Conservation (phyloP, 169 alveolate species). For the Plasmodium gallinaceum region DNA sequence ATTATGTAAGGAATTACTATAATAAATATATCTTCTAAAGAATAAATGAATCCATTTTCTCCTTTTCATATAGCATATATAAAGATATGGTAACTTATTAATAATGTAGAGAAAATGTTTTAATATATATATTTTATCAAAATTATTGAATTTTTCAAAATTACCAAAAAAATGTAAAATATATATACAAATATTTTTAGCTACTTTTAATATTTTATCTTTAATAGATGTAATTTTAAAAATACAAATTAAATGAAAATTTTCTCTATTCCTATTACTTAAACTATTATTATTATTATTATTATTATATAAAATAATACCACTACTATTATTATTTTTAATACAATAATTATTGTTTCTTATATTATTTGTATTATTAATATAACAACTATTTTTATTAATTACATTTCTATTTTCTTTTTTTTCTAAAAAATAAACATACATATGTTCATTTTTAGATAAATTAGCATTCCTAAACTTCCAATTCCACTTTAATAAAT, state of each 20-base stretch:
- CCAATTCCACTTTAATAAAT: slow-evolving; percentile 34
- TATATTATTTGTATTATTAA: too few relatives aligned
- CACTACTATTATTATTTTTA: neutral
- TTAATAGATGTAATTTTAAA: slow-evolving; percentile 14
- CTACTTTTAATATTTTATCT: slow-evolving; percentile 20
- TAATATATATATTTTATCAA: slow-evolving; percentile 16
- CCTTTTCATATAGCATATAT: slow-evolving; percentile 12
- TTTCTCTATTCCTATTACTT: neutral
- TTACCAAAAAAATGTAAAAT: slow-evolving; percentile 14
- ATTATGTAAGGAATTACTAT: neutral
- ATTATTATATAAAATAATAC: too few relatives aligned
- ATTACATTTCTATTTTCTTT: neutral
- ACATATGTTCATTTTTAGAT: slow-evolving; percentile 3
- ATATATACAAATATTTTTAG: slow-evolving; percentile 8
- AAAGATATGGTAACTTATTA: slow-evolving; percentile 30
- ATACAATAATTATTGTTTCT: too few relatives aligned
- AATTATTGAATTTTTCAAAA: slow-evolving; percentile 6
- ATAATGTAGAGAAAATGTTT: slow-evolving; percentile 21
- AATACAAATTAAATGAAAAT: slow-evolving; percentile 7
- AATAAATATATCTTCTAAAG: neutral
- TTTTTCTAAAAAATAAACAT: slow-evolving; percentile 21
- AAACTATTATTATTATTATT: neutral
- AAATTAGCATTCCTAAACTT: slow-evolving; percentile 2
- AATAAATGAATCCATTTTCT: neutral
- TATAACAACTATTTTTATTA: neutral